Evolutionary conservation across 352 stramenopile species (phyloP), one percentile per base, ranked within the genome.

Genomic region (Chrysophaeum taylorii): DNA sequence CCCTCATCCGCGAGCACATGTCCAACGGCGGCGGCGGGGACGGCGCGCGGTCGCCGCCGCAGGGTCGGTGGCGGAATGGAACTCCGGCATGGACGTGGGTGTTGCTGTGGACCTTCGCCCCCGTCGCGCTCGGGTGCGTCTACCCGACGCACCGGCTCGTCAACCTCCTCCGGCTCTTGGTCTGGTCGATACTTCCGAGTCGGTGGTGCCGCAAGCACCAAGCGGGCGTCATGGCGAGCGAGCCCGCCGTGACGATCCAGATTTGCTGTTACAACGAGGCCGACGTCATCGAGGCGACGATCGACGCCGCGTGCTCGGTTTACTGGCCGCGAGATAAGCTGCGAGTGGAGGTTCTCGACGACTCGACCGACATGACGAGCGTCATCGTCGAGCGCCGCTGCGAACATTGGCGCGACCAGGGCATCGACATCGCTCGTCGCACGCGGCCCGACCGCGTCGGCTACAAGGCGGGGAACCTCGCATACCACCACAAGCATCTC

Each of bases 191-290:
- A n/a, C n/a, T n/a, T n/a, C n/a, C n/a, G n/a, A n/a, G n/a, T n/a
- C n/a, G n/a, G n/a, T n/a, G n/a, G n/a, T n/a, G n/a, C n/a, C n/a
- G n/a, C n/a, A n/a, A n/a, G n/a, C n/a, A n/a, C n/a, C n/a, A n/a
- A n/a, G n/a, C n/a, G n/a, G n/a, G n/a, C n/a, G n/a, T n/a, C n/a
- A 60, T 25, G 21, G 70, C 63, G 7, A 21, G 72, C 25, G 72
- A 77, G 50, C 73, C 73, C 31, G n/a, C 57, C 23, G 73, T 77
- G 7, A 77, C 73, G 2, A 72, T 77, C 41, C 73, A 77, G 68
- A 77, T 77, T 29, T 77, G 53, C 63, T 25, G n/a, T n/a, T 75
- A 74, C 61, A 77, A 77, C 37, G 73, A 77, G 64, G 69, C 18
- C 9, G 45, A 57, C 29, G 69, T 77, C 2, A 64, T 75, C 45